phyloP scores from a whole-genome alignment of 306 rosid genomes.

The Nissolia schottii region DNA sequence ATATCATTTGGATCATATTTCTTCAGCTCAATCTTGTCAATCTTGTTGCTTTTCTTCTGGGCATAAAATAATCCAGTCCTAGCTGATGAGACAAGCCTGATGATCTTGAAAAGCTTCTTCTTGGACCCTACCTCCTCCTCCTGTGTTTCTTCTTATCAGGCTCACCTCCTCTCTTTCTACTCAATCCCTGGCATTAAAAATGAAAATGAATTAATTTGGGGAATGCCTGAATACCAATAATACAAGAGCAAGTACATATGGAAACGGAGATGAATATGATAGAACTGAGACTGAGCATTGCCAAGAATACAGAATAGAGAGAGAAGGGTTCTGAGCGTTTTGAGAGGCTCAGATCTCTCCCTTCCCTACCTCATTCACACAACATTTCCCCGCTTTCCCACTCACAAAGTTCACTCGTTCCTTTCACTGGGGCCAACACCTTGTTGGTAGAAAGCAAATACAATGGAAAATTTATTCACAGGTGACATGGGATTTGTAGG shows the following conservation, averaged over 20 bases:
- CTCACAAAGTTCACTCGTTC: no score
- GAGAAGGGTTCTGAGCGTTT: no score
- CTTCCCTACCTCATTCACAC: no score
- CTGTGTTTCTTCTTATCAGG: not conserved
- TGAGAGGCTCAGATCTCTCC: no score
- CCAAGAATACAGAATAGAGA: no score
- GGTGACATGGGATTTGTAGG: not conserved
- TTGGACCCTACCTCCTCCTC: constrained; percentile 9
- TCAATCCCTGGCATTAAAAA: not conserved
- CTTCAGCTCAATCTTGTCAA: constrained; percentile 48
- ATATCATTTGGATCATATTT: constrained; percentile 48
- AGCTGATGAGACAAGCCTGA: constrained; percentile 45
- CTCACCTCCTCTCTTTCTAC: constrained; percentile 18
- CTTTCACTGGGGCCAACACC: no score
- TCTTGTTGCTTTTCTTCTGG: constrained; percentile 42
- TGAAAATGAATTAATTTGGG: not conserved
- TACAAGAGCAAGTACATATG: no score
- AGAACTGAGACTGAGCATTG: no score
- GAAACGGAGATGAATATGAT: no score
- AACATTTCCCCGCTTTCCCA: no score
- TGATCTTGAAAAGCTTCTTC: constrained; percentile 3
- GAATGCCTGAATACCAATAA: not conserved
- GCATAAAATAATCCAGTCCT: constrained; percentile 61
- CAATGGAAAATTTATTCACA: not conserved
- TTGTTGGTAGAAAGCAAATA: no score